Percentiles rank a stretch among this genome's conserved stretches.
Evolutionary conservation across 2,329 filamentous ascomycete genomes (phyloP).

Genomic region (Epichloe uncinata): DNA sequence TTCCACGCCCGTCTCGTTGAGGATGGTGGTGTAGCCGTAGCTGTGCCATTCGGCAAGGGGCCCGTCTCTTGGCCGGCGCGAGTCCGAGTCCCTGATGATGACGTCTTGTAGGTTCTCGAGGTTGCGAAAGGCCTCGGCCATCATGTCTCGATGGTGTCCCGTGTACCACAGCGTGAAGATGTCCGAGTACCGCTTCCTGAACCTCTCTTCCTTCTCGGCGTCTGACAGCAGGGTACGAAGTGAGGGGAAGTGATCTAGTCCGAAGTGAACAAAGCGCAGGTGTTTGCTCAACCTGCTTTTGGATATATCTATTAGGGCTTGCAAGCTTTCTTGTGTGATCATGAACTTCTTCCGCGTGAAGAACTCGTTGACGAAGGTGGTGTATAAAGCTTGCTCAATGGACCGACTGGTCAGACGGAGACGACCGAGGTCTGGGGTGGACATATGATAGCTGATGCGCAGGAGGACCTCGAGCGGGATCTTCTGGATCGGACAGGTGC

Average conservation of each 20-base stretch:
- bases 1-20: constrained; percentile 18
- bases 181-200: constrained; percentile 10
- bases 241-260: constrained; percentile 15
- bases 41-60: constrained; percentile 32
- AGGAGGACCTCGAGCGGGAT: constrained; percentile 47
- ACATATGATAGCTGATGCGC: constrained; percentile 37
- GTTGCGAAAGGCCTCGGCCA: constrained; percentile 41
- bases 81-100: constrained; percentile 46
- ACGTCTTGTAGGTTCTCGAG: constrained; percentile 41
- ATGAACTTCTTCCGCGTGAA: constrained; percentile 56
- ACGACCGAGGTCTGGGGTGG: constrained; percentile 39
- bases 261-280: constrained; percentile 24
- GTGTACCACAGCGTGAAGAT: constrained; percentile 22
- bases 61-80: constrained; percentile 37
- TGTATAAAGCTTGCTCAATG: constrained; percentile 39
- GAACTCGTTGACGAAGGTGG: constrained; percentile 46
- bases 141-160: constrained; percentile 37
- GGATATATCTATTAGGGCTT: constrained; percentile 40
- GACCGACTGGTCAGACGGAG: constrained; percentile 42
- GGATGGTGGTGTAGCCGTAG: constrained; percentile 34
- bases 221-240: constrained; percentile 5
- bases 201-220: constrained; percentile 6
- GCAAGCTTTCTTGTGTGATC: constrained; percentile 42
- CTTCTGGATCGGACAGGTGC: constrained; percentile 14
- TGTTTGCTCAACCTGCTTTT: constrained; percentile 26